Evolutionary conservation across 768 basidiomycete species (phyloP).

Genomic region (Favolaschia claudopus): DNA sequence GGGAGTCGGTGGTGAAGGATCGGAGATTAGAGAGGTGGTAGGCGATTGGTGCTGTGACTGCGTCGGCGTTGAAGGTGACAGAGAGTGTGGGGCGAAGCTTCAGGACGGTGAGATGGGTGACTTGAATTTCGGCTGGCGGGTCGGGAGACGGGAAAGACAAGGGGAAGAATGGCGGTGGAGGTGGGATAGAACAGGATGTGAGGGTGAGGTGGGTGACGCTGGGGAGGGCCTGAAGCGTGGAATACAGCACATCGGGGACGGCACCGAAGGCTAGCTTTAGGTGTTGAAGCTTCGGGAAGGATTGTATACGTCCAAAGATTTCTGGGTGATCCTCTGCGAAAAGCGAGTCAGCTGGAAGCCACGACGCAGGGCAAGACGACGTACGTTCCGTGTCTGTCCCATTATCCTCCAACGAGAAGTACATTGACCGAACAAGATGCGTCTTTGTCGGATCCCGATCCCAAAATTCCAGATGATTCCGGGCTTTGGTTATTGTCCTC

Average conservation of each 20-base stretch:
- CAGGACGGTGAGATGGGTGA: slow-evolving; percentile 4
- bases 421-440: slow-evolving; percentile 7
- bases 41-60: neutral
- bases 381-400: neutral
- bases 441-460: neutral
- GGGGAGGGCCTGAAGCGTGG: slow-evolving; percentile 3
- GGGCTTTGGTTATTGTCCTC: neutral
- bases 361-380: neutral
- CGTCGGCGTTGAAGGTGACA: neutral
- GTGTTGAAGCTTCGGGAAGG: slow-evolving; percentile 1
- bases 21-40: slow-evolving; percentile 5
- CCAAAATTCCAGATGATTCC: slow-evolving; percentile 14
- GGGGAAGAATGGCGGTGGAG: slow-evolving; percentile 11
- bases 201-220: slow-evolving; percentile 4
- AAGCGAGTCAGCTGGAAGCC: neutral
- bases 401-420: neutral
- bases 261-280: neutral
- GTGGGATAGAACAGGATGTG: neutral
- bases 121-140: neutral
- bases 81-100: neutral
- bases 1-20: slow-evolving; percentile 1
- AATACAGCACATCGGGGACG: slow-evolving; percentile 9
- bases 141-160: neutral
- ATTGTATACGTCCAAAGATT: slow-evolving; percentile 10
- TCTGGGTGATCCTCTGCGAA: neutral